These are phyloP conservation scores for Lichina pygmaea DNA, from an alignment of 495 filamentous ascomycete species.

Conservation along the genomic window DNA sequence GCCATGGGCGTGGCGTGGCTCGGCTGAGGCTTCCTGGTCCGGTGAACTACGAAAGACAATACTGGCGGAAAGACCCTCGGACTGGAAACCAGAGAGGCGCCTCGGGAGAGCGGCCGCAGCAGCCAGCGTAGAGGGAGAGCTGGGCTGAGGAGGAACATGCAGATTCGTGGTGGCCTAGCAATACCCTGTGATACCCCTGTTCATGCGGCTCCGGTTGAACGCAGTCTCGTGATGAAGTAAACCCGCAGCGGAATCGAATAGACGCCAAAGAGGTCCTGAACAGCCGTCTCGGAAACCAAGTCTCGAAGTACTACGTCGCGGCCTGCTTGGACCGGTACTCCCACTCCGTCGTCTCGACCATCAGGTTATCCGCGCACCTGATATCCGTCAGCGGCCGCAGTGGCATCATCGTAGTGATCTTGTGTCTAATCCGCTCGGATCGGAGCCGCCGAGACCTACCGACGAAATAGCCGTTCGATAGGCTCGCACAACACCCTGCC, in stretches of 20 bases:
- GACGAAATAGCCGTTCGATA: constrained; percentile 50
- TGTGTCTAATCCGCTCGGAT: background rate
- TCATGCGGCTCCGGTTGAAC: too few species aligned
- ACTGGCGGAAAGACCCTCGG: constrained; percentile 10
- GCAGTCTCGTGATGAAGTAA: too few species aligned
- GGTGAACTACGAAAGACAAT: constrained; percentile 15
- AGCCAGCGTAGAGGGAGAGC: background rate
- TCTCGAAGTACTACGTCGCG: too few species aligned
- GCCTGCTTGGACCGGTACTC: background rate
- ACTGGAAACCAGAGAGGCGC: background rate
- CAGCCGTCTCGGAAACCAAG: too few species aligned
- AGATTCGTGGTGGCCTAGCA: too few species aligned
- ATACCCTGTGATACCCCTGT: too few species aligned
- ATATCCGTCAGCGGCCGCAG: background rate
- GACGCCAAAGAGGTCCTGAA: too few species aligned
- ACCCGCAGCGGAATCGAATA: too few species aligned
- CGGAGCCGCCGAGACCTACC: constrained; percentile 22
- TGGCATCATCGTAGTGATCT: background rate
- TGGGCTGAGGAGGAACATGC: too few species aligned
- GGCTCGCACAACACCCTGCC: constrained; percentile 43
- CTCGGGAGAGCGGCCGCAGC: background rate
- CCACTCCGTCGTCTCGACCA: constrained; percentile 4
- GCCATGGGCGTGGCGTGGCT: background rate
- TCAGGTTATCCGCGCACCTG: constrained; percentile 1
- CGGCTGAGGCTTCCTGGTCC: background rate